Evolutionary conservation across 2,329 filamentous ascomycete species (phyloP).

Genomic region (Paracamarosporium sp.): DNA sequence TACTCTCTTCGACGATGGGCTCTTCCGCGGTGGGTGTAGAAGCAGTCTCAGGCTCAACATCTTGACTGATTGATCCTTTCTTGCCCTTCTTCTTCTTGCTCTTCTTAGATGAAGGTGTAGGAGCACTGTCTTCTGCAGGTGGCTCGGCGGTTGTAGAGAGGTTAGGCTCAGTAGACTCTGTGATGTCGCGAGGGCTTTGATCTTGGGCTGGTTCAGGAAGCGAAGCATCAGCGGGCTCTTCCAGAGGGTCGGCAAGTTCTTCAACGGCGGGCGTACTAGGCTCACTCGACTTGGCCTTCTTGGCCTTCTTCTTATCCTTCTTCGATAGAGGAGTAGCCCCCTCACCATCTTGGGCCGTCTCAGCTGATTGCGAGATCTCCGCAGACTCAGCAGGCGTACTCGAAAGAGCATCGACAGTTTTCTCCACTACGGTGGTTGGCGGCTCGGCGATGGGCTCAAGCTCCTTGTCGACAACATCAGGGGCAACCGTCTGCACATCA

Average conservation of each 20-base stretch:
- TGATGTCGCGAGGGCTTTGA: slow-evolving; percentile 12
- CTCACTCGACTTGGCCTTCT: slow-evolving; percentile 15
- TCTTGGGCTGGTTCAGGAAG: background rate
- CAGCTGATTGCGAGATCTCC: background rate
- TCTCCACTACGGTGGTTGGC: background rate
- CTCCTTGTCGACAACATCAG: background rate
- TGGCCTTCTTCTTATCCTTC: slow-evolving; percentile 27
- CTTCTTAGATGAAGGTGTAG: slow-evolving; percentile 46
- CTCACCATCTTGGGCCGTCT: slow-evolving; percentile 7
- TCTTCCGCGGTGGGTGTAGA: background rate
- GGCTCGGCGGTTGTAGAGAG: background rate
- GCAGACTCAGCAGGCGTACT: background rate
- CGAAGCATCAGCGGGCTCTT: slow-evolving; percentile 4
- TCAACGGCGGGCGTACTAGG: slow-evolving; percentile 11
- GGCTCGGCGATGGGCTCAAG: background rate
- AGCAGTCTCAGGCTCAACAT: slow-evolving; percentile 8
- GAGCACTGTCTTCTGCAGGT: slow-evolving; percentile 1
- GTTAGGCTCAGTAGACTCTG: background rate
- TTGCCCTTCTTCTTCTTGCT: slow-evolving; percentile 52
- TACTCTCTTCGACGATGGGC: slow-evolving; percentile 1
- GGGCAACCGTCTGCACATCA: slow-evolving; percentile 12
- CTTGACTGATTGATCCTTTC: slow-evolving; percentile 15
- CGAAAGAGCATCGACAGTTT: background rate
- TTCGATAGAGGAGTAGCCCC: background rate
- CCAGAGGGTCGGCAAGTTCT: slow-evolving; percentile 7